Base-by-base conservation (phyloP, 441 rosid species). In the Gossypium davidsonii region DNA sequence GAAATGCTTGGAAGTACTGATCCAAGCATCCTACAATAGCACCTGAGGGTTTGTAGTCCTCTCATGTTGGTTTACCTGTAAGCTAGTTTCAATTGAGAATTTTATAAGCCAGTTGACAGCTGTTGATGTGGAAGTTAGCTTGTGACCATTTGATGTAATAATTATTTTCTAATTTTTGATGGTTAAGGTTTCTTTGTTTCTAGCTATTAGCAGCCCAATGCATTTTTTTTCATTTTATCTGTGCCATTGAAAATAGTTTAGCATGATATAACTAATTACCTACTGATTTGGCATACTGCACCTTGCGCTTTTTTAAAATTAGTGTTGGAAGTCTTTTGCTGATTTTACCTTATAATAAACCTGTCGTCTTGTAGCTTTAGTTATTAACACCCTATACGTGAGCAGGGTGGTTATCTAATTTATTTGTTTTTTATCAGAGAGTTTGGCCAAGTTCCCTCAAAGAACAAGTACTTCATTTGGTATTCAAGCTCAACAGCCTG, bases 391-490 rank as follows among this genome's bases (percentile, higher is more conserved):
- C 44, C 11, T 37, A 37, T 4, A 8, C 70, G 11, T 20, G 6
- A 31, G 3, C 25, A 20, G 58, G 56, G 8, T 6, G 8, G 14
- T 60, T 42, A 26, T 63, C 70, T 28, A 6, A 12, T 60, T 51
- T 78, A 9, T 55, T 61, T 52, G 11, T 37, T 46, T 76, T 59
- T 75, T 77, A 26, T 23, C 89, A 93, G 98, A 90, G 87, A 91
- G 98, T 83, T 88, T 93, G 87, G 90, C 94, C 49, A 93, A 93
- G 88, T 95, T 88, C 71, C 98, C 99, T 57, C 89, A 96, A 59
- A 84, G 92, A 79, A 76, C 91, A 61, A 78, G 83, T 65, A 74
- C 88, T 72, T 83, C 91, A 70, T 81, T 89, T 20, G 87, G 84
- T 63, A 79, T 88, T 70, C 85, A 81, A 79, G 74, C 81, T 76